Evolutionary conservation across 495 filamentous ascomycete species (phyloP), one percentile per base, ranked within the genome.

Genomic region (Annulohypoxylon bovei): DNA sequence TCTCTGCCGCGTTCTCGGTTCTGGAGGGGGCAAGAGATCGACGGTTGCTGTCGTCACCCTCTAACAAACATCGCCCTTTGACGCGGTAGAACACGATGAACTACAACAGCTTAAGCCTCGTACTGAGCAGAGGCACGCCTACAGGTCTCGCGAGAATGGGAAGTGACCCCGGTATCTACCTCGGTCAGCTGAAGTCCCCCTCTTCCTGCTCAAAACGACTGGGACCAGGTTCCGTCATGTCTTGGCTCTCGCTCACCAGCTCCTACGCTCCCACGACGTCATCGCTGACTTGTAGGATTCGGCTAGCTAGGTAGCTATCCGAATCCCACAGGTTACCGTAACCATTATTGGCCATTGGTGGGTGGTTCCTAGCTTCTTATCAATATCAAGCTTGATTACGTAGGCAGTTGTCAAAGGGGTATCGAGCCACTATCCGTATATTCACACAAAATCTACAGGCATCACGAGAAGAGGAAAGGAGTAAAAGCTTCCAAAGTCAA

Each of bases 281-380:
- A 62, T 62, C 5, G 44, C 42, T 37, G 16, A 28, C 54, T 8
- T 20, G 49, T 57, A 57, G 54, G 54, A 57, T 57, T 28, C 11
- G n/a, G 7, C 12, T 42, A 27, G 11, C 47, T 52, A 52, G 47
- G 23, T 52, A n/a, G 3, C 33, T 42, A 30, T 28, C 22, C 11
- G 28, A 32, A 53, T 32, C 50, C 18, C 8, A 4, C 20, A 23
- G 5, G 11, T 23, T 3, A 16, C 22, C 18, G 18, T 47, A 47
- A 22, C 16, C n/a, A 42, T 42, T 8, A 18, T 25, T n/a, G n/a
- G n/a, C 20, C 11, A 63, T 54, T 42, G 60, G 60, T 22, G 25
- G 16, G 8, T 27, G 20, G 33, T 40, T 6, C 47, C 35, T 47
- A 23, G 5, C 8, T 47, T 11, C 22, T 32, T 35, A 16, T 6